Conservation (phyloP, 1,284 basidiomycete species). For the Xerocomus amazonicus region DNA sequence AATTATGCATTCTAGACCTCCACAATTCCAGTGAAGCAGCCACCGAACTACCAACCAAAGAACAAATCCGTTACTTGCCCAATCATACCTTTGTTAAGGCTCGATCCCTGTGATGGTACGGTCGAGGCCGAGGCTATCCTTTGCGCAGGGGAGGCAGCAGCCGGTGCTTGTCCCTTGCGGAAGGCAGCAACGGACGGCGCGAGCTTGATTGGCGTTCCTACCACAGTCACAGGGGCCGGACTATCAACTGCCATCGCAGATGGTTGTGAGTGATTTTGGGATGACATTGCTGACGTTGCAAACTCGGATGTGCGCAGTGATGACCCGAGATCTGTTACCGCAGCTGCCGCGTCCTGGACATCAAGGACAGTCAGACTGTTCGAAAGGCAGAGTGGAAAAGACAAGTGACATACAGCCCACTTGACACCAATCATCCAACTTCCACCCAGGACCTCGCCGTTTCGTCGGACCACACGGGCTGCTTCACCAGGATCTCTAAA, state of each 20-base stretch:
- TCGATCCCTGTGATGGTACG: constrained; percentile 20
- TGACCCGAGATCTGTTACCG: constrained; percentile 50
- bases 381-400: background rate
- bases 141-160: constrained; percentile 34
- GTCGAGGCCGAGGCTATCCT: constrained; percentile 17
- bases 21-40: background rate
- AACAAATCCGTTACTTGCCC: constrained; percentile 74
- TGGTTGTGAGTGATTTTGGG: constrained; percentile 23
- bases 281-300: constrained; percentile 24
- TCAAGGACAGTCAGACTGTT: background rate
- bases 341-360: constrained; percentile 50
- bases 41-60: constrained; percentile 75
- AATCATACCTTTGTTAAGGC: constrained; percentile 55
- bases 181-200: constrained; percentile 70
- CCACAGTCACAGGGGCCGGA: constrained; percentile 35
- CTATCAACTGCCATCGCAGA: constrained; percentile 47
- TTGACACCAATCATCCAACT: constrained; percentile 80
- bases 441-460: constrained; percentile 70
- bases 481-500: constrained; percentile 68
- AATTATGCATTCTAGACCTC: too few relatives aligned
- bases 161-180: constrained; percentile 42
- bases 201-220: constrained; percentile 65
- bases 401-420: constrained; percentile 57
- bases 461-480: constrained; percentile 69
- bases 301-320: constrained; percentile 28